phyloP scores from a whole-genome alignment of 371 early-diverging fungal species.

The Zopfochytrium polystomum region DNA sequence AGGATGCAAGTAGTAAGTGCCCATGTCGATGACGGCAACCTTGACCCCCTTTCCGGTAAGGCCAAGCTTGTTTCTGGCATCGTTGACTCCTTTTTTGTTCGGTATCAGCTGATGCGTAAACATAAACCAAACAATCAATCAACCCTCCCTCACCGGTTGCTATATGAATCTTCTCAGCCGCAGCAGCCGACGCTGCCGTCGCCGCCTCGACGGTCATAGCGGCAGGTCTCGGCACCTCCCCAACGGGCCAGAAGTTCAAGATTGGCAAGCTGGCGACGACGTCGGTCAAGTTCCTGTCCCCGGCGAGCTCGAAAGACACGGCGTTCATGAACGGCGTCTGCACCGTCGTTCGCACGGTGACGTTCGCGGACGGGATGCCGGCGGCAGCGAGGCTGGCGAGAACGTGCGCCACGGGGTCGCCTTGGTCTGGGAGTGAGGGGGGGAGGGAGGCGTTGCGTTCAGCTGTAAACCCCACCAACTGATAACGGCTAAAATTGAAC shows the following conservation, averaged over 20 bases:
- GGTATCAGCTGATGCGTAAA: no score
- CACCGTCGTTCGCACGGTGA: background rate
- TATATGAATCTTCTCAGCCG: background rate
- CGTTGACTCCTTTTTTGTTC: constrained; percentile 3
- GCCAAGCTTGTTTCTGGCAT: constrained; percentile 17
- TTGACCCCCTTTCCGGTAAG: constrained; percentile 39
- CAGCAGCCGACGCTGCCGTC: background rate
- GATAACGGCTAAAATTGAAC: no score
- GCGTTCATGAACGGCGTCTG: background rate
- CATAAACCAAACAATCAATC: no score
- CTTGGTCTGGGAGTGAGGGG: no score
- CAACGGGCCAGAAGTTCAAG: background rate
- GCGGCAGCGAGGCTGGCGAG: background rate
- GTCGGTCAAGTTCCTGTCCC: background rate
- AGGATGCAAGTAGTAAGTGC: constrained; percentile 67
- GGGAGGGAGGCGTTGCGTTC: no score
- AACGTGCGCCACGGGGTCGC: background rate
- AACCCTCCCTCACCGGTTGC: no score
- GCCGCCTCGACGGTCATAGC: background rate
- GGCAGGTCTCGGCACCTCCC: background rate
- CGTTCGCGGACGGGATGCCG: background rate
- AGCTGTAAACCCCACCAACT: no score
- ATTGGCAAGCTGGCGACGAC: background rate
- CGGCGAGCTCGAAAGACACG: background rate
- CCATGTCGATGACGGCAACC: constrained; percentile 54